Conservation (phyloP, 139 green algal genomes). For the Pleodorina starrii region DNA sequence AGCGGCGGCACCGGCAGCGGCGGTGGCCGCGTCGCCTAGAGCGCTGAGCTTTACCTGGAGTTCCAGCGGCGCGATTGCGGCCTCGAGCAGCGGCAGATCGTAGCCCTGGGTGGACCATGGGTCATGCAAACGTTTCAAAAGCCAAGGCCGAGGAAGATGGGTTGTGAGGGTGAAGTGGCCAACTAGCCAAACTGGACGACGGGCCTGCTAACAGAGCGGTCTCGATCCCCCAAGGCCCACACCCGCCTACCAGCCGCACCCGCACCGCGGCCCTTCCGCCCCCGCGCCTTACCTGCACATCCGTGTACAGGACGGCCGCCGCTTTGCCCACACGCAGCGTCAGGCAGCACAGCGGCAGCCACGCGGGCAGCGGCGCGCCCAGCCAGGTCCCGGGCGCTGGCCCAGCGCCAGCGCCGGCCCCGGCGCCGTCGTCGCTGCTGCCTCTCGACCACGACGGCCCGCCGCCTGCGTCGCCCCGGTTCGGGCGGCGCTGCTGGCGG, state of each 20-base stretch:
- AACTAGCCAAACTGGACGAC: too few relatives aligned
- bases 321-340: slow-evolving; percentile 27
- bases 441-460: neutral
- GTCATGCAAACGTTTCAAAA: too few relatives aligned
- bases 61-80: slow-evolving; percentile 22
- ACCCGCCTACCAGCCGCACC: too few relatives aligned
- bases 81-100: slow-evolving; percentile 43
- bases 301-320: slow-evolving; percentile 45
- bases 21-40: neutral
- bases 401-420: neutral
- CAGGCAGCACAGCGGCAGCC: slow-evolving; percentile 36
- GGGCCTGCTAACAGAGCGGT: too few relatives aligned
- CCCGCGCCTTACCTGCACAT: neutral
- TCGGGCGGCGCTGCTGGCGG: neutral
- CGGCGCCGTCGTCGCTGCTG: neutral
- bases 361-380: slow-evolving; percentile 14
- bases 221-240: too few relatives aligned
- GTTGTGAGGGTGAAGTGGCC: too few relatives aligned
- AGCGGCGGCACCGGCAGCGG: neutral
- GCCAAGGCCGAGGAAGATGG: too few relatives aligned
- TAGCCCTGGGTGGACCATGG: neutral
- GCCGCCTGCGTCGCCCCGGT: neutral
- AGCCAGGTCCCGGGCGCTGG: neutral
- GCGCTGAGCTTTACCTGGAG: slow-evolving; percentile 14
- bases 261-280: too few relatives aligned